Conservation (phyloP, 805 yeast species). For the Lipomyces spencermartinsiae region DNA sequence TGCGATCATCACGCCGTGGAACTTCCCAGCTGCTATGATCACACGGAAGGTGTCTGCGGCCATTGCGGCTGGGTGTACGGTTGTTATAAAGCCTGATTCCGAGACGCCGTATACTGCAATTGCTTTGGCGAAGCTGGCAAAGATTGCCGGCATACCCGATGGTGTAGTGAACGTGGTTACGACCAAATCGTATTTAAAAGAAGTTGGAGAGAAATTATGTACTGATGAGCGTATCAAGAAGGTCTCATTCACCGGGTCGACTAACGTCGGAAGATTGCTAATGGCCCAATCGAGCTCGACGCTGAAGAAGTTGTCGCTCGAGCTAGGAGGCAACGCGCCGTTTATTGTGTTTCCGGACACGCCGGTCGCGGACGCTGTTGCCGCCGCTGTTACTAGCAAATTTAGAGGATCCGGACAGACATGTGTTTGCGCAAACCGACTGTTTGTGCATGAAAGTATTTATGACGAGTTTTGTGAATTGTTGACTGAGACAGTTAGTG, state of each 20-base stretch:
- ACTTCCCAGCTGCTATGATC: constrained; percentile 69
- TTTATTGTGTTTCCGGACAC: constrained; percentile 78
- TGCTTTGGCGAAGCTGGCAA: constrained; percentile 65
- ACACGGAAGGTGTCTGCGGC: constrained; percentile 66
- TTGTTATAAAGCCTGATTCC: constrained; percentile 76
- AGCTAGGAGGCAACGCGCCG: constrained; percentile 84
- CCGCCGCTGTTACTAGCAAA: constrained; percentile 69
- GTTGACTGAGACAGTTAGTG: constrained; percentile 55
- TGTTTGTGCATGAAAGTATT: constrained; percentile 58
- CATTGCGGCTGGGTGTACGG: constrained; percentile 78
- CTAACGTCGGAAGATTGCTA: constrained; percentile 71
- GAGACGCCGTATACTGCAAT: constrained; percentile 78
- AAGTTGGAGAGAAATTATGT: constrained; percentile 59
- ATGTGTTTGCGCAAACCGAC: constrained; percentile 55
- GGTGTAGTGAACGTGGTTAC: constrained; percentile 70
- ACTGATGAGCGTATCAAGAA: constrained; percentile 64
- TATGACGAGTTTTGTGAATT: constrained; percentile 64
- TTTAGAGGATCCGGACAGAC: constrained; percentile 83
- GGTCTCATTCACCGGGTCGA: constrained; percentile 80
- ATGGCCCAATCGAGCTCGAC: constrained; percentile 65
- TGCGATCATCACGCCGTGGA: constrained; percentile 84
- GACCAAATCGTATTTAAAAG: constrained; percentile 48
- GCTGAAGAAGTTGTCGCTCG: constrained; percentile 73
- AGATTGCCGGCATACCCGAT: constrained; percentile 72
- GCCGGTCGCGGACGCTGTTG: constrained; percentile 69